Percentiles rank a stretch among this genome's conserved stretches.
These are phyloP conservation scores for Neonectria sp. DNA, from an alignment of 2,329 filamentous ascomycete species.

Conservation along the genomic window DNA sequence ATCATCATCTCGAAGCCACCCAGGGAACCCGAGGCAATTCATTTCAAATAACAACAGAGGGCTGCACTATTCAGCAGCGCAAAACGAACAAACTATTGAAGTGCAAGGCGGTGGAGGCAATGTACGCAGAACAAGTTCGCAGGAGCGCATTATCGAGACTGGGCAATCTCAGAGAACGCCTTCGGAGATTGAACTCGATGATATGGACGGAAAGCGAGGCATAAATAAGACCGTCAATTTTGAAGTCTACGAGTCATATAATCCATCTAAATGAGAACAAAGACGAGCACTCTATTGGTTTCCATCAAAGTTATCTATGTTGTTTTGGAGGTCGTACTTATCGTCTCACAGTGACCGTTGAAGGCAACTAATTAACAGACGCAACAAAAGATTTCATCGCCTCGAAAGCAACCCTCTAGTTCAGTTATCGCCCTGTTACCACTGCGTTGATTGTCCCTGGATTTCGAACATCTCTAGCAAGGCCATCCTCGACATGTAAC, in stretches of 20 bases:
- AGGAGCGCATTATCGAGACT: constrained; percentile 42
- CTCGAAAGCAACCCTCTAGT: too few species aligned
- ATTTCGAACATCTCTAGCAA: too few species aligned
- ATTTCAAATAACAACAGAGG: constrained; percentile 28
- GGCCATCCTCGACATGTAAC: too few species aligned
- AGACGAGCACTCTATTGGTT: background rate
- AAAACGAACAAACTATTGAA: constrained; percentile 43
- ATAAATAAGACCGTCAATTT: constrained; percentile 44
- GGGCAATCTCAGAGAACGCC: constrained; percentile 35
- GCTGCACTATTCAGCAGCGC: constrained; percentile 37
- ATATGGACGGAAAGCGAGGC: constrained; percentile 42
- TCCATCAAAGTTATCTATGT: background rate
- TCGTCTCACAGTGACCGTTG: background rate
- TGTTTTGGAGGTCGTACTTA: background rate
- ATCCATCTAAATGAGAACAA: constrained; percentile 1
- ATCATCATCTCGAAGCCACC: constrained; percentile 36
- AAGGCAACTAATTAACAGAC: background rate
- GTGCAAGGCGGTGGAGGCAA: constrained; percentile 35
- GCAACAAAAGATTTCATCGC: background rate
- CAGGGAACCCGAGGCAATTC: constrained; percentile 32
- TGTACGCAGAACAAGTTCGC: constrained; percentile 36
- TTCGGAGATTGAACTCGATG: constrained; percentile 44
- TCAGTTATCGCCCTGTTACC: too few species aligned
- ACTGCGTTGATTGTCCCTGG: too few species aligned
- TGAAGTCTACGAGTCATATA: constrained; percentile 16